Conservation (phyloP, 139 green algal genomes). For the Choricystis sp. region DNA sequence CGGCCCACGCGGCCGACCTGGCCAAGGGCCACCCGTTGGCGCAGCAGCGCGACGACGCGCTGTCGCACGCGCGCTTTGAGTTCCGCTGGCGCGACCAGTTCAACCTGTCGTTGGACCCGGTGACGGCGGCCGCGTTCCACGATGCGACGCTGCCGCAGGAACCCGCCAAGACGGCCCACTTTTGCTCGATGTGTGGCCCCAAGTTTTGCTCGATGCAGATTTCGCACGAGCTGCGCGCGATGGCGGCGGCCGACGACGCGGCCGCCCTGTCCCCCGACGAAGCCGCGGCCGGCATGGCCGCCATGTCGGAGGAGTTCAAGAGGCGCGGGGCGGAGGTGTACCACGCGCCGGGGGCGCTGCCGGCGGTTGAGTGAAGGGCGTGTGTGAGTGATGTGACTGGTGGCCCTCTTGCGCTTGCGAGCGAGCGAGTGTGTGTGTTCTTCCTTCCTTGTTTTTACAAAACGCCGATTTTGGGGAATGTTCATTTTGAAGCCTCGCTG, state of each 20-base stretch:
- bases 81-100: conserved; percentile 97
- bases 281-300: conserved; percentile 41
- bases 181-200: conserved; percentile 79
- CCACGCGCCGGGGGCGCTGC: conserved; percentile 7
- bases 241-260: conserved; percentile 7
- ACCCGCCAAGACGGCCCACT: conserved; percentile 41
- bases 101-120: conserved; percentile 78
- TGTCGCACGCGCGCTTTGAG: conserved; percentile 86
- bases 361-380: background rate
- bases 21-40: conserved; percentile 82
- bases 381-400: no score
- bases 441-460: no score
- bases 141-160: conserved; percentile 76
- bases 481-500: no score
- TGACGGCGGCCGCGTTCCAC: conserved; percentile 64
- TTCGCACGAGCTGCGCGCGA: conserved; percentile 56
- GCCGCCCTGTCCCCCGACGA: background rate
- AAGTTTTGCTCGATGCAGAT: conserved; percentile 87
- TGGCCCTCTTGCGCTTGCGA: no score
- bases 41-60: conserved; percentile 66
- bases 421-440: background rate
- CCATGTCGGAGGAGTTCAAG: conserved; percentile 72
- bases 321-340: conserved; percentile 55
- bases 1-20: conserved; percentile 86
- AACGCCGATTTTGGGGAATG: no score